Conservation (phyloP, 2,329 filamentous ascomycete genomes). For the Ophiostoma australiae region DNA sequence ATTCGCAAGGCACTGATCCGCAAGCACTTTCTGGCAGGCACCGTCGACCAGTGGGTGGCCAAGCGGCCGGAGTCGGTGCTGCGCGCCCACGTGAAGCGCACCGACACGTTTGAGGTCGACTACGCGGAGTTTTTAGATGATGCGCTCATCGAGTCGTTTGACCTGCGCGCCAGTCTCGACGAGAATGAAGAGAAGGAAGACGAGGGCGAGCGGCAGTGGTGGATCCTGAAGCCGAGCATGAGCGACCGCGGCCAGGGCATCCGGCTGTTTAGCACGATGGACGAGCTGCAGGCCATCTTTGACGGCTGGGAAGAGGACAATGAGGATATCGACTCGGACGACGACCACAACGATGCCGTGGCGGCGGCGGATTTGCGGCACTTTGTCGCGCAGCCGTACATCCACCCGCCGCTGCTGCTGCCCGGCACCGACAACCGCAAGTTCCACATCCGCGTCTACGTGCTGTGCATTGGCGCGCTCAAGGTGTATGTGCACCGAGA, state of each 20-base stretch:
- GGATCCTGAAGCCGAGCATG: conserved; percentile 98
- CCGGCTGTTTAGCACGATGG: conserved; percentile 77
- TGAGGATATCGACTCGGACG: conserved; percentile 55
- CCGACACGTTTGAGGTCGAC: conserved; percentile 87
- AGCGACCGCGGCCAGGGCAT: conserved; percentile 94
- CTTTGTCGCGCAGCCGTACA: conserved; percentile 93
- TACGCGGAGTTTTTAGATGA: conserved; percentile 97
- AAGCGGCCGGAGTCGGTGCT: conserved; percentile 74
- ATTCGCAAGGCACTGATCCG: conserved; percentile 94
- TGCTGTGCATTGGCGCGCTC: conserved; percentile 72
- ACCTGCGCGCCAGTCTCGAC: conserved; percentile 72
- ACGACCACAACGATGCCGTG: conserved; percentile 50
- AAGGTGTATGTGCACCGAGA: conserved; percentile 79
- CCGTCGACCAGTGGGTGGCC: conserved; percentile 75
- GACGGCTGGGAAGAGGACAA: conserved; percentile 77
- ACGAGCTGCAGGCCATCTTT: conserved; percentile 80
- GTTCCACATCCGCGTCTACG: conserved; percentile 92
- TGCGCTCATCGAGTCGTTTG: conserved; percentile 82
- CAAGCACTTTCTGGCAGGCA: conserved; percentile 87
- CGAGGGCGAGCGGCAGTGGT: conserved; percentile 65
- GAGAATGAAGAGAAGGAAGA: conserved; percentile 47
- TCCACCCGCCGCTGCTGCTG: conserved; percentile 78
- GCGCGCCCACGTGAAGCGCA: conserved; percentile 64
- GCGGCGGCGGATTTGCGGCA: conserved; percentile 88
- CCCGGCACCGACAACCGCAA: conserved; percentile 62